Percentiles rank a stretch among this genome's conserved stretches.
Conservation (phyloP, 2,329 filamentous ascomycete genomes). For the Aspergillus fischeri region DNA sequence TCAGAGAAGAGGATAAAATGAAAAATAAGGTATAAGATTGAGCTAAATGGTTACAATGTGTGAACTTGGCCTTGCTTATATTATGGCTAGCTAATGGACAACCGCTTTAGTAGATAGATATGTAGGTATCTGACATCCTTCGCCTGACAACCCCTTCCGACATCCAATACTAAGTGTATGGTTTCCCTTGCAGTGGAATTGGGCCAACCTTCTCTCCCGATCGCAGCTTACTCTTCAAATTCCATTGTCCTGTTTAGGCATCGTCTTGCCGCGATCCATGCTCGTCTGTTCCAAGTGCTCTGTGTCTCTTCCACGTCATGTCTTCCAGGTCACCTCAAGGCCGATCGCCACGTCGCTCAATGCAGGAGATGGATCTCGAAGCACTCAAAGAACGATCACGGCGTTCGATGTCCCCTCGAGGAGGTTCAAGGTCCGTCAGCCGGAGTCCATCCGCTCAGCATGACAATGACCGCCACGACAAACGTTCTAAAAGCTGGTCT, state of each 20-base stretch:
- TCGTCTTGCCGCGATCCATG: neutral
- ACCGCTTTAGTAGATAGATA: neutral
- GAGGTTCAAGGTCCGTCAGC: constrained; percentile 26
- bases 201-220: neutral
- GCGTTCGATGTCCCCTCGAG: constrained; percentile 34
- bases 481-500: constrained; percentile 23
- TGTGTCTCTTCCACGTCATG: constrained; percentile 15
- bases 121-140: neutral
- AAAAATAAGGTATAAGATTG: neutral
- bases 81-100: neutral
- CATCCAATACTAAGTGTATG: neutral
- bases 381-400: constrained; percentile 24
- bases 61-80: neutral
- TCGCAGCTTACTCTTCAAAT: neutral
- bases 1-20: too few relatives aligned
- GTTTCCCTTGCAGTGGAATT: neutral
- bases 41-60: neutral
- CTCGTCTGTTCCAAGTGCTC: neutral
- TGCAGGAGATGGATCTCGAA: constrained; percentile 18
- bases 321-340: constrained; percentile 23
- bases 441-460: constrained; percentile 24
- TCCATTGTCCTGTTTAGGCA: neutral
- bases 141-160: neutral
- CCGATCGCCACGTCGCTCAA: constrained; percentile 26
- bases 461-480: constrained; percentile 23